phyloP scores from a whole-genome alignment of 331 rosid genomes.

The Stylosanthes scabra region DNA sequence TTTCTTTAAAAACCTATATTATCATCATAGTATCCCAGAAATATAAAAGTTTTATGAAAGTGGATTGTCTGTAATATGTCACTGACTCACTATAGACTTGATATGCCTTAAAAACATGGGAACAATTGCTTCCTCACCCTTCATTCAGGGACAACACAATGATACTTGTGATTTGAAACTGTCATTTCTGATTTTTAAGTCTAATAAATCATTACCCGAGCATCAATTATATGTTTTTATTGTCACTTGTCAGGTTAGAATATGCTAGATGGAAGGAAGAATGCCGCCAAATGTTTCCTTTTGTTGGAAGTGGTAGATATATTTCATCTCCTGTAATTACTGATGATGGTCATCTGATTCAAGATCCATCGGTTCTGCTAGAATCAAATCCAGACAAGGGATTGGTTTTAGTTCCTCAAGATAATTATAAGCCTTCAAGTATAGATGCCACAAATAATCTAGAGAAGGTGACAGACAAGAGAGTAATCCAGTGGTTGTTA shows the following conservation, averaged over 20 bases:
- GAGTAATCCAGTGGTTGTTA: conserved; percentile 91
- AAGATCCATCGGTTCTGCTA: conserved; percentile 74
- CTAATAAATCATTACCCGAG: conserved; percentile 30
- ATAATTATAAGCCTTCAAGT: conserved; percentile 38
- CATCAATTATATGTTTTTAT: conserved; percentile 36
- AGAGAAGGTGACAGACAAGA: conserved; percentile 65
- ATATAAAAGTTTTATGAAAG: conserved; percentile 6
- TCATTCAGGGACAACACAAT: conserved; percentile 15
- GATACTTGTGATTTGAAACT: conserved; percentile 3
- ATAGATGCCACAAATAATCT: conserved; percentile 43
- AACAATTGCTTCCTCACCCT: conserved; percentile 10
- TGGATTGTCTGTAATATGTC: conserved; percentile 27
- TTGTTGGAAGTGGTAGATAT: conserved; percentile 93
- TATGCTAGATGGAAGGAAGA: conserved; percentile 90
- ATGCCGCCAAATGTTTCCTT: conserved; percentile 84
- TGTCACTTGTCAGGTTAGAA: conserved; percentile 73
- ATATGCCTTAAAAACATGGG: conserved; percentile 21
- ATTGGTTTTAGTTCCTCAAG: conserved; percentile 49
- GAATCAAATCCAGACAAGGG: conserved; percentile 67
- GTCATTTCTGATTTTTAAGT: conserved; percentile 8
- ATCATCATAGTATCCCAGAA: conserved; percentile 24
- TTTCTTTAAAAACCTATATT: conserved; percentile 1
- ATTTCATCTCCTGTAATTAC: conserved; percentile 90
- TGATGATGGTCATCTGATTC: conserved; percentile 86
- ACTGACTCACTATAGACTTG: neutral